Evolutionary conservation across 129 eudicot genomes (phyloP).

Genomic region (Arctium lappa): DNA sequence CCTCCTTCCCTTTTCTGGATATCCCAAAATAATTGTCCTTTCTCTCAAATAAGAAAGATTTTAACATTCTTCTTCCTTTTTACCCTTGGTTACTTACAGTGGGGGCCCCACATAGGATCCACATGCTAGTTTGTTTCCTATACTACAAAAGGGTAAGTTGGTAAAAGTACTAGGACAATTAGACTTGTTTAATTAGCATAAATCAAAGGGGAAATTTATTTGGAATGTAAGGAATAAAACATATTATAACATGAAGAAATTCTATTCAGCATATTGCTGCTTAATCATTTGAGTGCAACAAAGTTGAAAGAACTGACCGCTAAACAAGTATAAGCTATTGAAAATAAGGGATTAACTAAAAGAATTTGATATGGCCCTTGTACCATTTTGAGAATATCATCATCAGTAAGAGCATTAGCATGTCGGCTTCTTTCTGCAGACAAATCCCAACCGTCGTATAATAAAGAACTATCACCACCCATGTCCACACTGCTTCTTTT

Average conservation of each 20-base stretch:
- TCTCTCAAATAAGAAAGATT: background rate
- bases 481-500: constrained; percentile 33
- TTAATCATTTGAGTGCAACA: background rate
- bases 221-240: background rate
- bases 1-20: background rate
- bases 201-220: background rate
- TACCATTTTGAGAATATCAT: constrained; percentile 94
- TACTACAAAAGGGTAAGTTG: background rate
- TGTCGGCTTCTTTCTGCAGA: constrained; percentile 50
- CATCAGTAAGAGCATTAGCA: constrained; percentile 65
- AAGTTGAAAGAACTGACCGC: background rate
- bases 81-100: background rate
- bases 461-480: constrained; percentile 39
- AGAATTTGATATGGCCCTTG: background rate
- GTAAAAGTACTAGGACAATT: background rate
- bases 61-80: background rate
- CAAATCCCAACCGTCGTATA: constrained; percentile 47
- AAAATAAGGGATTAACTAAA: background rate
- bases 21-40: background rate
- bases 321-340: background rate
- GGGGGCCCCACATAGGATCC: background rate
- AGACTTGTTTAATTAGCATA: background rate
- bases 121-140: background rate
- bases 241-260: background rate
- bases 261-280: background rate